Evolutionary conservation across 1,284 basidiomycete species (phyloP), one percentile per base, ranked within the genome.

Genomic region (Marasmius fiardii): DNA sequence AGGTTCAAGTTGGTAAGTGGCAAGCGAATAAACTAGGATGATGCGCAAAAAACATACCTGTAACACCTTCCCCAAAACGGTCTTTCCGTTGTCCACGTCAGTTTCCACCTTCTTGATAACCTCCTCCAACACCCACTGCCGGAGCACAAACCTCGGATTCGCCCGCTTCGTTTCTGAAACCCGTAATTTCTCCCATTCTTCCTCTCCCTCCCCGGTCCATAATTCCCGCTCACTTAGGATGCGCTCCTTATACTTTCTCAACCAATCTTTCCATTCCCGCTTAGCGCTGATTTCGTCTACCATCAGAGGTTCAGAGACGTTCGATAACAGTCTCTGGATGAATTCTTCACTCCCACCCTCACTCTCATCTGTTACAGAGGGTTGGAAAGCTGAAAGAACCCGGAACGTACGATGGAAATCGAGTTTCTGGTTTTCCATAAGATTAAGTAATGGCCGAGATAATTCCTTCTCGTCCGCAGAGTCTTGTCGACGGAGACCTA

Each of bases 41-140:
- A n/a, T n/a, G n/a, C n/a, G 54, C 12, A 16, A 55, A 61, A 16
- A 54, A 70, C 82, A 63, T 58, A 88, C 87, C 73, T 88, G 76
- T 68, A 94, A 74, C 14, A 93, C 85, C 66, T 92, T 89, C 24
- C 80, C 82, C 33, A 95, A 73, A 16, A 88, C 74, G 58, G 78
- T 72, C 71, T 80, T 82, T 56, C 88, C 85, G 60, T 72, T 77
- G 20, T 74, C 71, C 8, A 72, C 65, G 64, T 91, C 86, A 52
- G 70, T 71, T 65, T 93, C 90, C 3, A 90, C 80, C 60, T 80
- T 81, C 60, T 73, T 71, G 67, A 95, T 95, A 26, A 92, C 85
- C 66, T 96, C 93, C 67, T 97, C 93, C 26, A 98, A 76, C 2
- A 97, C 74, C 95, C 95, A 97, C 71, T 97, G 95, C 56, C 95